Conservation (phyloP, 805 yeast species). For the Lachancea lanzarotensis region DNA sequence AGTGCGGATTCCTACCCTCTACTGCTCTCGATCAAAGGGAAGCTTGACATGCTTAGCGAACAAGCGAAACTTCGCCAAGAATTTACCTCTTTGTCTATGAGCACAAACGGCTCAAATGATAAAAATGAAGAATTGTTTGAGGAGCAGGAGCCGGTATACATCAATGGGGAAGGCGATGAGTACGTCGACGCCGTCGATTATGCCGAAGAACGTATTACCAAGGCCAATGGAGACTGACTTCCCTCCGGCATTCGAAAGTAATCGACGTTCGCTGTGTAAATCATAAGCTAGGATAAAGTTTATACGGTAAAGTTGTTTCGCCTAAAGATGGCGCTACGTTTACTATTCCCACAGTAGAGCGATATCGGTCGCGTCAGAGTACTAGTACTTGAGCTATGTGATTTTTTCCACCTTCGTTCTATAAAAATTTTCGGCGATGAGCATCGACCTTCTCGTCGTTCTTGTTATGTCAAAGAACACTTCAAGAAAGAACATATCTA, state of each 20-base stretch:
- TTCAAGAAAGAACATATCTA: neutral
- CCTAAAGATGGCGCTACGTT: no score
- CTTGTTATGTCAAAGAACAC: neutral
- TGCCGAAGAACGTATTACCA: conserved; percentile 2
- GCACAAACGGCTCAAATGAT: conserved; percentile 21
- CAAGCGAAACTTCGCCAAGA: conserved; percentile 67
- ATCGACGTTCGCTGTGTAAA: neutral
- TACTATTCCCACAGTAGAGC: no score
- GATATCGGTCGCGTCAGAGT: neutral
- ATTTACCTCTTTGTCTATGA: conserved; percentile 34
- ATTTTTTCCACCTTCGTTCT: neutral
- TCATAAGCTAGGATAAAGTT: neutral
- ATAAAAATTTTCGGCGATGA: conserved; percentile 6
- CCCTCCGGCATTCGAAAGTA: neutral
- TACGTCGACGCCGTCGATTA: conserved; percentile 35
- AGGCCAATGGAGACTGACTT: neutral
- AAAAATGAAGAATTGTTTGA: conserved; percentile 25
- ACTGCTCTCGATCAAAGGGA: conserved; percentile 77
- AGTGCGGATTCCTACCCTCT: conserved; percentile 57
- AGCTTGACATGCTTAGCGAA: conserved; percentile 66
- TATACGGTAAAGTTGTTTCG: neutral
- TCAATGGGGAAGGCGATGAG: conserved; percentile 42
- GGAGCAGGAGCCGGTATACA: conserved; percentile 36
- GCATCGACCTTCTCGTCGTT: neutral
- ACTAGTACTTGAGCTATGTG: neutral